These are phyloP conservation scores for Lactuca sativa DNA, from an alignment of 129 eudicot species.

Conservation along the genomic window DNA sequence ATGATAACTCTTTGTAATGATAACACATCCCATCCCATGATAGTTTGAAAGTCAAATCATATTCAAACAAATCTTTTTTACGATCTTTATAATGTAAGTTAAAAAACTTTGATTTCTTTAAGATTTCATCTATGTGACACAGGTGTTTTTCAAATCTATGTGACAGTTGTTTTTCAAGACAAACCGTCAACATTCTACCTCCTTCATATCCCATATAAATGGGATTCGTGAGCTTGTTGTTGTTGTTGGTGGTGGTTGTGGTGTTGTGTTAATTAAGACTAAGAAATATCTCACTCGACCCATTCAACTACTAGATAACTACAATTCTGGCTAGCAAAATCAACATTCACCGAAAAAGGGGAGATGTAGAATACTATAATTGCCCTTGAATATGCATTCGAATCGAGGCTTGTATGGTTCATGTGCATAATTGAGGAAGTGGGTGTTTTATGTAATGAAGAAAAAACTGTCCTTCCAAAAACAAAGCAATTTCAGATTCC, in stretches of 20 bases:
- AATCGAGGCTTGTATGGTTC: constrained; percentile 11
- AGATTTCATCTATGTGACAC: no score
- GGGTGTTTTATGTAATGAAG: constrained; percentile 22
- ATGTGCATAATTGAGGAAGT: constrained; percentile 30
- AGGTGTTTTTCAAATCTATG: no score
- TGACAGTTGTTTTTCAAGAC: no score
- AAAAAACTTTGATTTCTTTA: no score
- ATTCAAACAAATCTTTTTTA: neutral
- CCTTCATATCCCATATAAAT: no score
- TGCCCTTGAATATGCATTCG: constrained; percentile 29
- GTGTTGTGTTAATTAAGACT: no score
- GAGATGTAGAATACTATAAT: constrained; percentile 12
- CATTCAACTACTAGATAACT: constrained; percentile 23
- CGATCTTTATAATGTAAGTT: neutral
- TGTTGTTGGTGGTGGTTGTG: no score
- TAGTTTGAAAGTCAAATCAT: neutral
- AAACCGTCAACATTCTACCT: no score
- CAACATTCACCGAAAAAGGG: constrained; percentile 2
- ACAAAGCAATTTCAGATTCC: constrained; percentile 38
- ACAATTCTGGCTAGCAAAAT: constrained; percentile 6
- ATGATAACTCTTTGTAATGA: neutral
- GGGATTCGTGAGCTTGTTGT: no score
- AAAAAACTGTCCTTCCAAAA: constrained; percentile 28
- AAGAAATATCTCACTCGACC: neutral
- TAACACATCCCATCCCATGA: neutral